These are phyloP conservation scores for Apiospora aurea DNA, from an alignment of 2,329 filamentous ascomycete species.

Conservation along the genomic window DNA sequence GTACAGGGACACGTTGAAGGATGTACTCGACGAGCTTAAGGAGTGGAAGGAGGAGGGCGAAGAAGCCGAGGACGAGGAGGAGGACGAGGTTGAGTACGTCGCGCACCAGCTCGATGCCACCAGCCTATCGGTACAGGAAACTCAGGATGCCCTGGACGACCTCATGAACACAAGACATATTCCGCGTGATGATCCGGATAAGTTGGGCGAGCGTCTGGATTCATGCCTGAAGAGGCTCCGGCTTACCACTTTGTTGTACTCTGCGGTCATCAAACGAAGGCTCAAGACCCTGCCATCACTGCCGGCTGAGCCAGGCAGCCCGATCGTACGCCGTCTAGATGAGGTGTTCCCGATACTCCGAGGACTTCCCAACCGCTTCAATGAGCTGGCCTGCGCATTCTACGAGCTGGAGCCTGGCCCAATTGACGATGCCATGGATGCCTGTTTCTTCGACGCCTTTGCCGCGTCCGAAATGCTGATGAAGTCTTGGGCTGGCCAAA, in stretches of 20 bases:
- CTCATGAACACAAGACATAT: slow-evolving; percentile 71
- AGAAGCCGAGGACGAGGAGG: slow-evolving; percentile 50
- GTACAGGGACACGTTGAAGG: slow-evolving; percentile 77
- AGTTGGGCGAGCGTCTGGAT: slow-evolving; percentile 71
- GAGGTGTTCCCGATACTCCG: slow-evolving; percentile 63
- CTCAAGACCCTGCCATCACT: slow-evolving; percentile 64
- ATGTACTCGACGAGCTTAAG: slow-evolving; percentile 85
- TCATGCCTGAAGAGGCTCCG: slow-evolving; percentile 69
- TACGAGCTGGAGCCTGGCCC: slow-evolving; percentile 70
- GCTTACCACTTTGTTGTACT: slow-evolving; percentile 72
- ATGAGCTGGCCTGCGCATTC: slow-evolving; percentile 74
- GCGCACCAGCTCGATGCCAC: slow-evolving; percentile 41
- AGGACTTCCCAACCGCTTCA: slow-evolving; percentile 70
- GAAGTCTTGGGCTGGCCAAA: slow-evolving; percentile 66
- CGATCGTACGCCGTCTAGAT: slow-evolving; percentile 57
- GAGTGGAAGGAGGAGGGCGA: slow-evolving; percentile 75
- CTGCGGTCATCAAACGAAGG: slow-evolving; percentile 73
- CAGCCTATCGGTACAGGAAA: slow-evolving; percentile 57
- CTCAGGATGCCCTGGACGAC: slow-evolving; percentile 70
- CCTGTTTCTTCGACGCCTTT: slow-evolving; percentile 67
- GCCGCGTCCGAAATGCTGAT: slow-evolving; percentile 61
- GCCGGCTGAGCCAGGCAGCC: slow-evolving; percentile 41
- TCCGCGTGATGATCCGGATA: slow-evolving; percentile 67
- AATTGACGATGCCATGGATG: slow-evolving; percentile 65
- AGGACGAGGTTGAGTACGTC: slow-evolving; percentile 52